These are phyloP conservation scores for Paraphaeosphaeria minitans DNA, from an alignment of 2,329 filamentous ascomycete genomes.

Conservation along the genomic window DNA sequence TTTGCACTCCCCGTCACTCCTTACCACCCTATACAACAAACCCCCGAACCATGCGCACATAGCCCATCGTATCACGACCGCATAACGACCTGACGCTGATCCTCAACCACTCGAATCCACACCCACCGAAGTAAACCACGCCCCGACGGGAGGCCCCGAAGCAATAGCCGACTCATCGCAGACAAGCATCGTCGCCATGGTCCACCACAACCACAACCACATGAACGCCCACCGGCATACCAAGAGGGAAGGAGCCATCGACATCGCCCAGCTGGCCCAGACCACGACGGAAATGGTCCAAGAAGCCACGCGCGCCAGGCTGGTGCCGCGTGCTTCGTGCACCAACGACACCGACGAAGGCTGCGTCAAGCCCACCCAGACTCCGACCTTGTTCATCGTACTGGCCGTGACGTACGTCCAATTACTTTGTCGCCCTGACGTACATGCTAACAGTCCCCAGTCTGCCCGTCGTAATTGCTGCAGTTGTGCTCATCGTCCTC, in stretches of 20 bases:
- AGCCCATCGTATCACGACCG: slow-evolving; percentile 34
- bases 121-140: not conserved
- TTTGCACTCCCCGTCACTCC: slow-evolving; percentile 21
- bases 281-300: slow-evolving; percentile 33
- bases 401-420: slow-evolving; percentile 41
- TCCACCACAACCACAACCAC: slow-evolving; percentile 36
- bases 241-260: slow-evolving; percentile 27
- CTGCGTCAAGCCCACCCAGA: slow-evolving; percentile 44
- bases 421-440: not conserved
- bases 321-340: slow-evolving; percentile 37
- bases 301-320: slow-evolving; percentile 26
- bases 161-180: slow-evolving; percentile 11
- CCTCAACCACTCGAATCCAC: slow-evolving; percentile 28
- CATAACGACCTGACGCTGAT: slow-evolving; percentile 45
- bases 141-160: not conserved
- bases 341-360: slow-evolving; percentile 41
- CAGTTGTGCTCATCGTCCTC: slow-evolving; percentile 72
- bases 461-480: slow-evolving; percentile 72
- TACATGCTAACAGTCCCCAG: slow-evolving; percentile 55
- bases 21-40: slow-evolving; percentile 9
- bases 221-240: slow-evolving; percentile 38
- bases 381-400: slow-evolving; percentile 40
- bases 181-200: slow-evolving; percentile 31
- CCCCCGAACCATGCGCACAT: slow-evolving; percentile 7
- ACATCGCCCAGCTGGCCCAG: slow-evolving; percentile 14